Percentiles rank a stretch among this genome's conserved stretches.
Conservation (phyloP, 106 monocot genomes). For the Gastrodia elata region DNA sequence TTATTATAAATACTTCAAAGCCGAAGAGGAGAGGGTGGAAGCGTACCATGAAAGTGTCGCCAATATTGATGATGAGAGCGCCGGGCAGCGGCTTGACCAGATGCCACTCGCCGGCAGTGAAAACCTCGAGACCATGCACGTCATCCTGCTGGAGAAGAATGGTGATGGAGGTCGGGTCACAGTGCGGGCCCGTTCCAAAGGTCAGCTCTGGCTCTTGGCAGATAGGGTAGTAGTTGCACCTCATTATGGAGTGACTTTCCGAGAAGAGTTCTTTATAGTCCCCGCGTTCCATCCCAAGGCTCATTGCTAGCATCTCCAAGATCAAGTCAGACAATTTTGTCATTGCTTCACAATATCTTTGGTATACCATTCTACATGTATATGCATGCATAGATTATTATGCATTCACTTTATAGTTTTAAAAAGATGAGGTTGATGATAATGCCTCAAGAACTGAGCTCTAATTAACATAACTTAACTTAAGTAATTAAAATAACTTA, state of each 20-base stretch:
- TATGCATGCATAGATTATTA: background rate
- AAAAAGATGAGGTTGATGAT: too few relatives aligned
- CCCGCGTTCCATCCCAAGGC: slow-evolving; percentile 44
- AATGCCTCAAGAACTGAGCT: too few relatives aligned
- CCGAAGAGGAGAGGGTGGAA: background rate
- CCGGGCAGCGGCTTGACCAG: slow-evolving; percentile 28
- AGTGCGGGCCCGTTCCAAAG: slow-evolving; percentile 63
- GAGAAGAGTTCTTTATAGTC: slow-evolving; percentile 58
- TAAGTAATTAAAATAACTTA: too few relatives aligned
- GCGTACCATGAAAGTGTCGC: slow-evolving; percentile 71
- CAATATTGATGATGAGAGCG: slow-evolving; percentile 60
- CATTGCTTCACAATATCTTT: slow-evolving; percentile 67
- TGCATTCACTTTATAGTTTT: too few relatives aligned
- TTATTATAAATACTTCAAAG: too few relatives aligned
- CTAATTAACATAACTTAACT: too few relatives aligned
- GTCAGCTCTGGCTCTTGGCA: slow-evolving; percentile 70
- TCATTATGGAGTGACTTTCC: slow-evolving; percentile 48
- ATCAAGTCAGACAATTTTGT: slow-evolving; percentile 35
- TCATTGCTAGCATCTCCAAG: slow-evolving; percentile 69
- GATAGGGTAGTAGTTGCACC: slow-evolving; percentile 63
- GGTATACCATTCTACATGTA: slow-evolving; percentile 41
- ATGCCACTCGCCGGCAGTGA: slow-evolving; percentile 29
- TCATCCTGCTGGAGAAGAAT: slow-evolving; percentile 47
- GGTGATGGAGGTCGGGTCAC: slow-evolving; percentile 56
- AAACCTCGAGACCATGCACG: slow-evolving; percentile 52